A percentile compares a stretch with the other conserved stretches of the same genome.
These are phyloP conservation scores for Aspergillus niger DNA, from an alignment of 2,329 filamentous ascomycete species.

Conservation along the genomic window DNA sequence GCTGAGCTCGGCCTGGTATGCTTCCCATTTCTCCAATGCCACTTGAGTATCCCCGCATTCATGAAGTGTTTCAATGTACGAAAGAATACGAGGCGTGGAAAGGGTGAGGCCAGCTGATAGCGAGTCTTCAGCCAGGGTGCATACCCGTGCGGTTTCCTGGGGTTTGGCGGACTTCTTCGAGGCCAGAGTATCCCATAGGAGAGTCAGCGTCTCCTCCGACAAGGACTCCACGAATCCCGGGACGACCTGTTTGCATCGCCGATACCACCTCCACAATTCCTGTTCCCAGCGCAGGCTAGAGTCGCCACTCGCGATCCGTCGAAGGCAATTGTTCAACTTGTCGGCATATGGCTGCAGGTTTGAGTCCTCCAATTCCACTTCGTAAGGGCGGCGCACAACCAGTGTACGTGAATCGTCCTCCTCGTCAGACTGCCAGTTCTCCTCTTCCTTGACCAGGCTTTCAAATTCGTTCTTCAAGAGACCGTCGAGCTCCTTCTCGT, in stretches of 20 bases:
- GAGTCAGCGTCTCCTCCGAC: slow-evolving; percentile 62
- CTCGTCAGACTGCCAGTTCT: slow-evolving; percentile 36
- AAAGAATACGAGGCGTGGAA: slow-evolving; percentile 60
- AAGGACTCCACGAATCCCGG: slow-evolving; percentile 56
- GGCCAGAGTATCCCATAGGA: slow-evolving; percentile 64
- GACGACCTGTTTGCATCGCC: slow-evolving; percentile 51
- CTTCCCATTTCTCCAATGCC: slow-evolving; percentile 66
- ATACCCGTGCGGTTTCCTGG: slow-evolving; percentile 61
- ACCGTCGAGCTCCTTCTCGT: slow-evolving; percentile 46
- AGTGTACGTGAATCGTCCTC: slow-evolving; percentile 20
- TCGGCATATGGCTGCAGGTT: slow-evolving; percentile 42
- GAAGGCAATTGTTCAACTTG: slow-evolving; percentile 44
- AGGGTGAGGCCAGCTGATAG: slow-evolving; percentile 59
- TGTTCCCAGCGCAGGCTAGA: slow-evolving; percentile 34
- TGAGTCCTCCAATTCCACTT: slow-evolving; percentile 36
- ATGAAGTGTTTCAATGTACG: slow-evolving; percentile 70
- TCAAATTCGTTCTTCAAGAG: slow-evolving; percentile 43
- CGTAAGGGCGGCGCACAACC: slow-evolving; percentile 27
- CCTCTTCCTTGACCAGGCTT: slow-evolving; percentile 38
- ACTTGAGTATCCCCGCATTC: slow-evolving; percentile 61
- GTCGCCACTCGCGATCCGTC: slow-evolving; percentile 30
- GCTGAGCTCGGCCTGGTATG: slow-evolving; percentile 57
- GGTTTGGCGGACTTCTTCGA: slow-evolving; percentile 48
- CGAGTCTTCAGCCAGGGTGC: slow-evolving; percentile 67
- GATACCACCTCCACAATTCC: slow-evolving; percentile 54